These are phyloP conservation scores for Fusarium secorum DNA, from an alignment of 2,329 filamentous ascomycete species.

Conservation along the genomic window DNA sequence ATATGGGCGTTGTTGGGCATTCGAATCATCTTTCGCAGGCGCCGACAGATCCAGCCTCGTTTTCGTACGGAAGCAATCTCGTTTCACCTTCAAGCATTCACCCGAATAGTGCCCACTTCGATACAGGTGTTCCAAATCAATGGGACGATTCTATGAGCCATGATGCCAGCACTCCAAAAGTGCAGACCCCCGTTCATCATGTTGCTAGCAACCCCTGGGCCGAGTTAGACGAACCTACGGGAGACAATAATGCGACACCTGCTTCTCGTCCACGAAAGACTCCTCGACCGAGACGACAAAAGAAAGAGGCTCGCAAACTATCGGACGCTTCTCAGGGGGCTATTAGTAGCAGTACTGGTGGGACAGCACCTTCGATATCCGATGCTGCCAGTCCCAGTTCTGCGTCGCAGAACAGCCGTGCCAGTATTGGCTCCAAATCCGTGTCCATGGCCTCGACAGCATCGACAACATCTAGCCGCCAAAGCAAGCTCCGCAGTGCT, in stretches of 20 bases:
- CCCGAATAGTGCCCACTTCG: slow-evolving; percentile 29
- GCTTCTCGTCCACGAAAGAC: slow-evolving; percentile 31
- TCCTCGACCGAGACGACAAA: slow-evolving; percentile 24
- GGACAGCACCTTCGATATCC: slow-evolving; percentile 28
- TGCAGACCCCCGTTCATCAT: slow-evolving; percentile 34
- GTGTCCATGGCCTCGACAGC: slow-evolving; percentile 34
- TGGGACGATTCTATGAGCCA: slow-evolving; percentile 38
- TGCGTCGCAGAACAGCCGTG: slow-evolving; percentile 37
- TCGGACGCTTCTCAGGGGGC: slow-evolving; percentile 28
- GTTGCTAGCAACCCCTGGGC: slow-evolving; percentile 38
- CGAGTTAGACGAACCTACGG: slow-evolving; percentile 30
- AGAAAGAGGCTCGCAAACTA: slow-evolving; percentile 31
- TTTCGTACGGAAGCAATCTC: slow-evolving; percentile 31
- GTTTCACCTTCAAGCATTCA: slow-evolving; percentile 41
- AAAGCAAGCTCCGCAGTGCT: slow-evolving; percentile 41
- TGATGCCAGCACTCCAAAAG: slow-evolving; percentile 37
- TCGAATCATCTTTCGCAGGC: slow-evolving; percentile 32
- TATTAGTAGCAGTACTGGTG: slow-evolving; percentile 28
- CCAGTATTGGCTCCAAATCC: slow-evolving; percentile 36
- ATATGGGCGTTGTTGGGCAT: slow-evolving; percentile 29
- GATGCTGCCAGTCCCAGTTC: slow-evolving; percentile 39
- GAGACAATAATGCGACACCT: slow-evolving; percentile 10
- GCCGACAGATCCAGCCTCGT: slow-evolving; percentile 21
- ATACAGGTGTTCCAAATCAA: slow-evolving; percentile 15
- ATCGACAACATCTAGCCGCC: slow-evolving; percentile 39